Conservation (phyloP, 768 basidiomycete species). For the Boletus sp. region DNA sequence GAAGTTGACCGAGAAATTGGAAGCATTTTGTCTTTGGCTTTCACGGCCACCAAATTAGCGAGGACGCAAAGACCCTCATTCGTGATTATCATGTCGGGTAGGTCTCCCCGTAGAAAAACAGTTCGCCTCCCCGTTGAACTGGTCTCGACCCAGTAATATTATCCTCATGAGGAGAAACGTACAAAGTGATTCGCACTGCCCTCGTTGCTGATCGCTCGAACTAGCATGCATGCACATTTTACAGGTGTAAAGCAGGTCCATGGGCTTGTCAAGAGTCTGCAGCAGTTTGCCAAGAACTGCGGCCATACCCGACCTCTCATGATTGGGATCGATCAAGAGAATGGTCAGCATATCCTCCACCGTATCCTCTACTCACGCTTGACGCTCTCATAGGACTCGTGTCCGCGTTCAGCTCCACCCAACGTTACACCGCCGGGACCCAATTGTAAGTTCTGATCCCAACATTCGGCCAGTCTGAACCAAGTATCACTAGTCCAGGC, state of each 20-base stretch:
- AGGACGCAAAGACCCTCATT: constrained; percentile 56
- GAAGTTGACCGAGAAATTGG: not conserved
- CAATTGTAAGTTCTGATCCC: constrained; percentile 52
- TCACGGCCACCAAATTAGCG: constrained; percentile 51
- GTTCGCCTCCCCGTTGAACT: not conserved
- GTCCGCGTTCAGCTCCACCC: constrained; percentile 59
- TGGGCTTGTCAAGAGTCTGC: constrained; percentile 47
- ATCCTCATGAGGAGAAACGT: constrained; percentile 73
- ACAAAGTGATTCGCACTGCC: constrained; percentile 35
- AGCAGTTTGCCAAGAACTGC: constrained; percentile 52
- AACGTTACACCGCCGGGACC: constrained; percentile 47
- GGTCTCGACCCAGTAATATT: constrained; percentile 40
- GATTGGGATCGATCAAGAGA: constrained; percentile 75
- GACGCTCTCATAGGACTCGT: constrained; percentile 48
- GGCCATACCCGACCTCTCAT: constrained; percentile 57
- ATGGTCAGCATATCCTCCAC: constrained; percentile 41
- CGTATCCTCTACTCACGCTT: not conserved
- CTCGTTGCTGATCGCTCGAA: not conserved
- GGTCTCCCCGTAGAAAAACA: constrained; percentile 1
- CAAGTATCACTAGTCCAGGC: constrained; percentile 49
- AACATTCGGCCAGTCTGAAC: not conserved
- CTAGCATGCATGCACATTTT: not conserved
- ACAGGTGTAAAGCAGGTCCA: constrained; percentile 53
- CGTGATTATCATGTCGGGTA: constrained; percentile 61
- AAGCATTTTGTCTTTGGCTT: constrained; percentile 76